Base-by-base conservation (phyloP, 306 rosid species). In the Begonia loranthoides region DNA sequence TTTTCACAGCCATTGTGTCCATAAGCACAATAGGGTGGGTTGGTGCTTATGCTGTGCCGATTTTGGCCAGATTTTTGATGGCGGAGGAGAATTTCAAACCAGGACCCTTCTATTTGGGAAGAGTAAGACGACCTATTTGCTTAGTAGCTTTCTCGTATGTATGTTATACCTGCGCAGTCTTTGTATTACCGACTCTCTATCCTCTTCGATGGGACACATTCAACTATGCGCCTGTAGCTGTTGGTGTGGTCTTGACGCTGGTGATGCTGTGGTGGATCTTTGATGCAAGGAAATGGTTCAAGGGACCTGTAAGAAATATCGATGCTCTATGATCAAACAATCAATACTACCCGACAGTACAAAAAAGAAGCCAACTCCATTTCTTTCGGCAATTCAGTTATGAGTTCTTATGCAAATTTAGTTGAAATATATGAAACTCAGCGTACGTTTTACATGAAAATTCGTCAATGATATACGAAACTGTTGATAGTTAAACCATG, bases 271-370 rank as follows among this genome's bases (percentile, higher is more conserved):
- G 62, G 72, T 55, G 57, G 66, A 17, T 56, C 9, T 28, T 55
- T 33, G 62, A 67, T 63, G 57, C 68, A 43, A 71, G 72, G 46
- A 66, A 57, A 52, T 61, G 77, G 72, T 71, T 61, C 46, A 66
- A 57, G 57, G 77, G 72, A 38, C 72, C 77, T 5, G 77, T 66
- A 2, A 66, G 69, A 57, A 57, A 71, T 19, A 61, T 71, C 28
- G 57, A 28, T 55, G 50, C 39, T 44, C 28, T 13, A 55, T 28
- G 36, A 28, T 28, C 36, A 28, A 28, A 28, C 9, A 28, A 28
- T 28, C 36, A 28, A 28, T 7, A 28, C 6, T 19, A 19, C 22
- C 22, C 22, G 2, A 19, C 22, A 19, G 22, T 19, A 19, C 22
- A 19, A 19, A 19, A 19, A 19, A 19, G 22, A 19, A 19, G 22